These are phyloP conservation scores for Yamadazyma trypodendri DNA, from an alignment of 1,139 yeast species.

Conservation along the genomic window DNA sequence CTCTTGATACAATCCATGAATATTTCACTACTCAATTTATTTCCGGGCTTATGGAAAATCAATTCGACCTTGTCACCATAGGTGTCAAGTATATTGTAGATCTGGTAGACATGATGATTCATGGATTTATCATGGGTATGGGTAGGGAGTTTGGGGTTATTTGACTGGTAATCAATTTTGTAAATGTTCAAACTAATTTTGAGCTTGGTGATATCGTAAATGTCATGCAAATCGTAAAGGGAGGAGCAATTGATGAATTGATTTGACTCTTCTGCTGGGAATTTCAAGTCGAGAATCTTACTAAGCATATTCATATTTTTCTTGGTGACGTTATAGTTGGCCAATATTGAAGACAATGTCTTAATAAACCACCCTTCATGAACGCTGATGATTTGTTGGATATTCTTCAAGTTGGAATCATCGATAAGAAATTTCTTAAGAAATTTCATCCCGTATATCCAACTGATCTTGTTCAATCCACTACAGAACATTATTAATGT, in stretches of 20 bases:
- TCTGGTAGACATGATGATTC: slow-evolving; percentile 45
- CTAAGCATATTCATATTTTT: slow-evolving; percentile 31
- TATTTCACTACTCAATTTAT: slow-evolving; percentile 49
- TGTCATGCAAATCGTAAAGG: slow-evolving; percentile 60
- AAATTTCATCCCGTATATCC: slow-evolving; percentile 81
- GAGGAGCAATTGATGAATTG: slow-evolving; percentile 41
- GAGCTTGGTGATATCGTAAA: slow-evolving; percentile 70
- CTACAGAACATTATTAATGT: slow-evolving; percentile 74
- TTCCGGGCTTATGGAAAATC: slow-evolving; percentile 60
- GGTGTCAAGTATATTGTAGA: slow-evolving; percentile 35
- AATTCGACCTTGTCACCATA: slow-evolving; percentile 48
- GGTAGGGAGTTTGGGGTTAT: slow-evolving; percentile 11
- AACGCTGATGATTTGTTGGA: slow-evolving; percentile 65
- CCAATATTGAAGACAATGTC: slow-evolving; percentile 71
- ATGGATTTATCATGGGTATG: slow-evolving; percentile 12
- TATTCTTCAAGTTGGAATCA: slow-evolving; percentile 36
- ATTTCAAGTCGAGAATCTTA: slow-evolving; percentile 18
- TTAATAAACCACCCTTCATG: slow-evolving; percentile 92
- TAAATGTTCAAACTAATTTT: slow-evolving; percentile 79
- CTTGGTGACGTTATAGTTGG: slow-evolving; percentile 45
- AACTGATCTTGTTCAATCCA: slow-evolving; percentile 64
- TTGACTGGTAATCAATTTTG: slow-evolving; percentile 37
- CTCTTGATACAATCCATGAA: slow-evolving; percentile 53
- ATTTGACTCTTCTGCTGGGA: slow-evolving; percentile 21
- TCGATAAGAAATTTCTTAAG: slow-evolving; percentile 64